Percentiles rank a stretch among this genome's conserved stretches.
Conservation (phyloP, 2,329 filamentous ascomycete genomes). For the Neopestalotiopsis sp. region DNA sequence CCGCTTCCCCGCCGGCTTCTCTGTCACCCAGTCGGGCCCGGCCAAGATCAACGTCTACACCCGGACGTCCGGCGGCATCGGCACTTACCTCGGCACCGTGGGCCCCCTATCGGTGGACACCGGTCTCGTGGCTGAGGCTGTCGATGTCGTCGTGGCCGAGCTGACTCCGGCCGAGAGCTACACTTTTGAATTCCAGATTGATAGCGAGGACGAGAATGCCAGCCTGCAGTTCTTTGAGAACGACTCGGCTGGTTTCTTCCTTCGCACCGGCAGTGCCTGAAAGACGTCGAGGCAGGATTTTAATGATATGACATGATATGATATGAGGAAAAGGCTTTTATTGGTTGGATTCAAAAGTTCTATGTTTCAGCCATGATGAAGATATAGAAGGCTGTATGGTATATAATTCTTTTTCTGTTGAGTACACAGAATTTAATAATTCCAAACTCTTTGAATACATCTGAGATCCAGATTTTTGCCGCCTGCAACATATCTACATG, state of each 20-base stretch:
- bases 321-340: neutral
- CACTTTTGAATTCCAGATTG: slow-evolving; percentile 9
- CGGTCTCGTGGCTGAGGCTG: neutral
- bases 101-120: neutral
- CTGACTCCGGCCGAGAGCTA: neutral
- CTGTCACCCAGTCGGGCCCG: neutral
- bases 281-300: neutral
- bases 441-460: neutral
- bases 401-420: neutral
- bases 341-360: no score
- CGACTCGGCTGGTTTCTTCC: slow-evolving; percentile 4
- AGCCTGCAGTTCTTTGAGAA: slow-evolving; percentile 14
- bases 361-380: no score
- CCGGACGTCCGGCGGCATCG: slow-evolving; percentile 8
- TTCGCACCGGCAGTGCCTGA: slow-evolving; percentile 2
- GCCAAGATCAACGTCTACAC: slow-evolving; percentile 13
- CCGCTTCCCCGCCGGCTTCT: slow-evolving; percentile 10
- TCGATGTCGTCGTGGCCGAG: slow-evolving; percentile 8
- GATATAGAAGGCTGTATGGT: neutral
- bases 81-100: neutral
- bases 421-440: neutral
- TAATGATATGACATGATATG: neutral
- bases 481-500: no score
- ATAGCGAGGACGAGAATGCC: slow-evolving; percentile 1
- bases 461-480: neutral